Base-by-base conservation (phyloP, 495 filamentous ascomycete genomes). In the Xylaria sp. region DNA sequence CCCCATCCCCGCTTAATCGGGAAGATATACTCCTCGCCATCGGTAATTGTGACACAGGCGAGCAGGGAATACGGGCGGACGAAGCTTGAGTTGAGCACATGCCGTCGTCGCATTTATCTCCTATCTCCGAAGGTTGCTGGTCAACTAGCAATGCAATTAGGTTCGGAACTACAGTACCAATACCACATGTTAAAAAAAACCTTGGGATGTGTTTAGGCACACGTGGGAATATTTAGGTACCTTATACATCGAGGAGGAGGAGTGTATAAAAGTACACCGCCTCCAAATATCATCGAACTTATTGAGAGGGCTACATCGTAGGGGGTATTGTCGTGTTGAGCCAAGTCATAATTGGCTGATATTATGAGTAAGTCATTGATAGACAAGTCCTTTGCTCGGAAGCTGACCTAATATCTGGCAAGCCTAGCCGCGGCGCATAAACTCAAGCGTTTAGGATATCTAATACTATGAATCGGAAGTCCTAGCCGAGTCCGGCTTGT, bases 401-500 rank as follows among this genome's bases (percentile, higher is more conserved):
- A 55, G 52, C 9, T 8, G 17, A 8, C 3, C 14, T 55, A 17
- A 29, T 31, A 17, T 29, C 31, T 12, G 26, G 52, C 14, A 55
- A 55, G 24, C 26, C 14, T 31, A 31, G 14, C 52, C 52, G 26
- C 29, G 2, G 19, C n/a, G n/a, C n/a, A 6, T 5, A 31, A 55
- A 31, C 12, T 15, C 15, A 17, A 5, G 52, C 9, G 50, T 55
- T 15, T 15, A 29, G 24, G 17, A 55, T n/a, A n/a, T 17, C 8
- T 55, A 2, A 26, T 37, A 53, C 29, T 12, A 53, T 53, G 24
- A 53, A 26, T 29, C 12, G 52, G 52, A 55, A 55, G 26, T 31
- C 52, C 26, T 55, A 55, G 52, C 52, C 52, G 52, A 31, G 52
- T 55, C 12, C 33, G 57, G 29, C 33, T 59, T 37, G 31, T 37